A percentile compares a stretch with the other conserved stretches of the same genome.
Conservation (phyloP, 352 stramenopile genomes). For the Phytopythium kandeliae region DNA sequence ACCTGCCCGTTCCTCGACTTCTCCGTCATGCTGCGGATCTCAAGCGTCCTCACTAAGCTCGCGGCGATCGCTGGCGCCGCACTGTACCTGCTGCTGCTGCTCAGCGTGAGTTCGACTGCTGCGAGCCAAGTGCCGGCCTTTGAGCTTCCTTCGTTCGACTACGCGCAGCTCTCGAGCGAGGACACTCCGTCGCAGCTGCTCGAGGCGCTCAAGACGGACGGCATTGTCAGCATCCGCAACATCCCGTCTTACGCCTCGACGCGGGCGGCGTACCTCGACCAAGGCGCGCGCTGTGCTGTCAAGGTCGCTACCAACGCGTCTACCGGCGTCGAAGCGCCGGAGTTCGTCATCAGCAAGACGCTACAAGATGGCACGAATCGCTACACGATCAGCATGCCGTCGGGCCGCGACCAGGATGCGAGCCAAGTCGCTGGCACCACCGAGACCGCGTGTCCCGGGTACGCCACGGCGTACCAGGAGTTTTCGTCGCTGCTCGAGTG, state of each 20-base stretch:
- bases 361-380: conserved; percentile 57
- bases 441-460: conserved; percentile 30
- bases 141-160: conserved; percentile 51
- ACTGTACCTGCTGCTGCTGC: conserved; percentile 7
- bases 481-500: conserved; percentile 42
- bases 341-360: conserved; percentile 52
- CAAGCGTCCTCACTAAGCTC: conserved; percentile 11
- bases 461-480: conserved; percentile 25
- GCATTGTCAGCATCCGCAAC: conserved; percentile 64
- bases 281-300: conserved; percentile 46
- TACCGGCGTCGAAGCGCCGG: conserved; percentile 11
- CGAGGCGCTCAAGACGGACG: conserved; percentile 48
- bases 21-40: conserved; percentile 16
- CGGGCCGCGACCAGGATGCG: conserved; percentile 29
- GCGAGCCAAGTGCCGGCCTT: conserved; percentile 30
- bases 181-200: conserved; percentile 35
- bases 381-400: conserved; percentile 63
- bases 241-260: conserved; percentile 40
- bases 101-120: conserved; percentile 9
- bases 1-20: not conserved
- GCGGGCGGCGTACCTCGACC: conserved; percentile 37
- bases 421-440: conserved; percentile 15
- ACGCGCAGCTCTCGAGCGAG: conserved; percentile 23
- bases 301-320: conserved; percentile 12
- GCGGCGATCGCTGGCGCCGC: not conserved